A percentile compares a stretch with the other conserved stretches of the same genome.
These are phyloP conservation scores for Entomophthora muscae DNA, from an alignment of 371 early-diverging fungal genomes.

Conservation along the genomic window DNA sequence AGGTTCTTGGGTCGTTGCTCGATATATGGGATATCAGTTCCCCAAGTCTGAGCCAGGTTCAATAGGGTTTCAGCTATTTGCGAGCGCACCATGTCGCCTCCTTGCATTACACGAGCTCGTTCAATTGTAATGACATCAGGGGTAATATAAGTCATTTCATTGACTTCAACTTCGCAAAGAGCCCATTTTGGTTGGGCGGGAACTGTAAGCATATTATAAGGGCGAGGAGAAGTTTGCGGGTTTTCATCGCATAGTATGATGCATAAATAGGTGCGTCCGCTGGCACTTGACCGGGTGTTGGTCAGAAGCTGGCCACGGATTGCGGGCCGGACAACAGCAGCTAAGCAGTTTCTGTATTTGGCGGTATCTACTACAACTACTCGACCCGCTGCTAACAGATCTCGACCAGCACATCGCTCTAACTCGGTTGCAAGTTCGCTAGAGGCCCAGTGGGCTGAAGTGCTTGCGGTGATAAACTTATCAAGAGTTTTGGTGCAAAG, in stretches of 20 bases:
- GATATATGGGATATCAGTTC: conserved; percentile 52
- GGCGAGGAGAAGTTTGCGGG: not conserved
- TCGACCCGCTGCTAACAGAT: conserved; percentile 35
- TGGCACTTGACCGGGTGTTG: conserved; percentile 11
- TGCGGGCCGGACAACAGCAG: conserved; percentile 9
- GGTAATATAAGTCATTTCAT: not conserved
- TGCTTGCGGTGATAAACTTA: conserved; percentile 30
- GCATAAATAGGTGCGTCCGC: conserved; percentile 11
- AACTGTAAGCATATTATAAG: not conserved
- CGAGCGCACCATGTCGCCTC: not conserved
- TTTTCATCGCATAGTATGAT: not conserved
- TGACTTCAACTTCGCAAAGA: not conserved
- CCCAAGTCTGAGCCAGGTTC: conserved; percentile 22
- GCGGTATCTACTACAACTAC: conserved; percentile 49
- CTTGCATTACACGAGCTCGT: not conserved
- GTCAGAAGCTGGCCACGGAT: conserved; percentile 41
- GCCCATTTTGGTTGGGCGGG: not conserved
- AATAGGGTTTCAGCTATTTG: not conserved
- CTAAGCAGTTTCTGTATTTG: not conserved
- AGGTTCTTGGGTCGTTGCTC: conserved; percentile 3
- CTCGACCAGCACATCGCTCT: not conserved
- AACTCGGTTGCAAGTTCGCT: not conserved
- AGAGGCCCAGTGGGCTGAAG: conserved; percentile 18
- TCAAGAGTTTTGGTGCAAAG: conserved; percentile 66
- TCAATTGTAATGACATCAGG: not conserved